Conservation (phyloP, 108 stramenopile genomes). For the Cyclotella kingstonii region DNA sequence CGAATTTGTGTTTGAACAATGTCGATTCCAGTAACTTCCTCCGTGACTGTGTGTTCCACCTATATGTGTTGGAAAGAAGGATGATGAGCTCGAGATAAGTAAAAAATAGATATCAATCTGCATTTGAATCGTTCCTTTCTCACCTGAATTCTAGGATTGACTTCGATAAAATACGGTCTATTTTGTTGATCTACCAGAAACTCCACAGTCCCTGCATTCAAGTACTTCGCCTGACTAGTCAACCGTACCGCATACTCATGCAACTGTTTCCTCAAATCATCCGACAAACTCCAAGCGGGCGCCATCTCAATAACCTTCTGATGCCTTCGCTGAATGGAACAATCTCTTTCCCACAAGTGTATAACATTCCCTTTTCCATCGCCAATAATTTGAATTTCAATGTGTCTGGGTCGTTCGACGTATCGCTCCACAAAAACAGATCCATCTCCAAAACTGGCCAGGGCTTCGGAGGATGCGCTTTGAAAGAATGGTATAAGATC, state of each 20-base stretch:
- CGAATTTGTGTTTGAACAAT: constrained; percentile 90
- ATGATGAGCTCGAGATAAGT: no score
- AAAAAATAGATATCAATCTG: not conserved
- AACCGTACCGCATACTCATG: constrained; percentile 85
- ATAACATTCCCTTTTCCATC: constrained; percentile 92
- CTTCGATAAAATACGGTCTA: constrained; percentile 94
- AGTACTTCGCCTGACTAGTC: constrained; percentile 86
- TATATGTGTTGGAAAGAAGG: constrained; percentile 22
- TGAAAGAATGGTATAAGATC: constrained; percentile 66
- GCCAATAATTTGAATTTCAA: constrained; percentile 95
- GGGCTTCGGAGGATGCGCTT: constrained; percentile 69
- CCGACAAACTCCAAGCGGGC: constrained; percentile 84
- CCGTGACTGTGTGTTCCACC: constrained; percentile 98
- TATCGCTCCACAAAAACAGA: constrained; percentile 81
- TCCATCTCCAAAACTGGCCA: constrained; percentile 83
- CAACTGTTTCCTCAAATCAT: constrained; percentile 64
- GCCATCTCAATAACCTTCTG: constrained; percentile 99
- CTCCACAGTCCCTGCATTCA: constrained; percentile 98
- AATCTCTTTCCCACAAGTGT: constrained; percentile 93
- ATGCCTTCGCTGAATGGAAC: constrained; percentile 92
- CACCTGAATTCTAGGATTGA: constrained; percentile 92
- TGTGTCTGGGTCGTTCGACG: constrained; percentile 87
- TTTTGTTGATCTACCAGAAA: constrained; percentile 86
- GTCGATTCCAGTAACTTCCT: constrained; percentile 94
- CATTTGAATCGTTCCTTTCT: not conserved